A percentile compares a stretch with the other conserved stretches of the same genome.
phyloP scores from a whole-genome alignment of 306 rosid species.

The Bauhinia variegata region DNA sequence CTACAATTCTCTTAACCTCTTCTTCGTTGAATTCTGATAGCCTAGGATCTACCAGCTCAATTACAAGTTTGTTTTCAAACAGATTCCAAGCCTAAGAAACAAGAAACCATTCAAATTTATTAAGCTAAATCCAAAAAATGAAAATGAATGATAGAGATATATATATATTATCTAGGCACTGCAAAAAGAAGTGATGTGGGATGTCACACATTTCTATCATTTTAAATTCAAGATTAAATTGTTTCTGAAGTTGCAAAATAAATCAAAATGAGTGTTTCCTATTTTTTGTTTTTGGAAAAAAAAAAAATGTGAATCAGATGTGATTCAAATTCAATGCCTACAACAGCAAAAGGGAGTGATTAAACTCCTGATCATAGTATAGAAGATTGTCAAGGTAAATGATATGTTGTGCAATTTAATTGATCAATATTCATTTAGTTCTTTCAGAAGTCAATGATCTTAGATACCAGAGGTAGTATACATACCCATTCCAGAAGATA shows the following conservation, averaged over 20 bases:
- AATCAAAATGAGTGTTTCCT: not conserved
- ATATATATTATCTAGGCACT: not conserved
- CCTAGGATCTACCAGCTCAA: constrained; percentile 52
- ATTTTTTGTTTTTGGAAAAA: not conserved
- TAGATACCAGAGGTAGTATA: not conserved
- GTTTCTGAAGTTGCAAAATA: not conserved
- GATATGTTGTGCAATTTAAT: not conserved
- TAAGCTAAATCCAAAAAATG: not conserved
- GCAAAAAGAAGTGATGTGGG: not conserved
- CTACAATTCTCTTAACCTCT: constrained; percentile 53
- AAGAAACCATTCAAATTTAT: not conserved
- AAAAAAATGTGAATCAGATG: not conserved
- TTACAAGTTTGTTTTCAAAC: constrained; percentile 49
- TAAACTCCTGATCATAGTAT: not conserved
- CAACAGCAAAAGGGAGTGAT: constrained; percentile 6
- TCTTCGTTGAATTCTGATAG: constrained; percentile 47
- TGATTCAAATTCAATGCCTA: not conserved
- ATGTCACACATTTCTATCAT: not conserved
- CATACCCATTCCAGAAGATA: constrained; percentile 84
- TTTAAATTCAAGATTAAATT: not conserved
- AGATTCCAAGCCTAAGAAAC: constrained; percentile 66
- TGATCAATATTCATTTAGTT: not conserved
- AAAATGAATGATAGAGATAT: not conserved
- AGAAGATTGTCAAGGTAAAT: not conserved
- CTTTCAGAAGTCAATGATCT: constrained; percentile 1